These are phyloP conservation scores for Cryptococcus maquisensis DNA, from an alignment of 1,284 basidiomycete genomes.

Conservation along the genomic window DNA sequence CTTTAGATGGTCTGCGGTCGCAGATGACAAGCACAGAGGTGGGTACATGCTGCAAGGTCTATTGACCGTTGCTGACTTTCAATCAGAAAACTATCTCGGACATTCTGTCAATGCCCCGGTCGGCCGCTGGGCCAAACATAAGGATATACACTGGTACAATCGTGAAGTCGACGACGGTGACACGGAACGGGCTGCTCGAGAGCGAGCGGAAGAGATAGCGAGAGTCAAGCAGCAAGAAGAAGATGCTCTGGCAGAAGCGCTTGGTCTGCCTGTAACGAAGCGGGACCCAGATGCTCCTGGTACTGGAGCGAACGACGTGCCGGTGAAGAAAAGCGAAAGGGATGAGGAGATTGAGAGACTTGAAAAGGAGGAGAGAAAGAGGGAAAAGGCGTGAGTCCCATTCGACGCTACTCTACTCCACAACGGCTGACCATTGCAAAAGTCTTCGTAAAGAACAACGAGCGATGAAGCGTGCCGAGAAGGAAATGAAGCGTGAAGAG, in stretches of 20 bases:
- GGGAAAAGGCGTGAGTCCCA: slow-evolving; percentile 44
- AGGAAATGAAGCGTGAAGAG: slow-evolving; percentile 38
- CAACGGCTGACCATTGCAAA: background rate
- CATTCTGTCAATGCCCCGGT: slow-evolving; percentile 88
- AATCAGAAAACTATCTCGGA: slow-evolving; percentile 73
- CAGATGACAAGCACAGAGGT: slow-evolving; percentile 88
- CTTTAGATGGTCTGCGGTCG: slow-evolving; percentile 78
- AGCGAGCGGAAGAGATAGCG: slow-evolving; percentile 60
- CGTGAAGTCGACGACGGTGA: slow-evolving; percentile 57
- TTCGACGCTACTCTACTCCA: background rate
- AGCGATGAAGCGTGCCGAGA: slow-evolving; percentile 38
- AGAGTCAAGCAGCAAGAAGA: slow-evolving; percentile 80
- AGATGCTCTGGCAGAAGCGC: slow-evolving; percentile 72
- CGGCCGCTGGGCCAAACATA: slow-evolving; percentile 91
- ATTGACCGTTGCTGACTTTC: background rate
- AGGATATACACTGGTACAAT: slow-evolving; percentile 88
- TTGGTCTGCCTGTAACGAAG: slow-evolving; percentile 54
- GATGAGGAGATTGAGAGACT: slow-evolving; percentile 33
- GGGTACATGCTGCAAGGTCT: slow-evolving; percentile 19
- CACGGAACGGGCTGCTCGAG: slow-evolving; percentile 45
- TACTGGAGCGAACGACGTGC: slow-evolving; percentile 35
- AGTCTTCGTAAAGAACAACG: slow-evolving; percentile 43
- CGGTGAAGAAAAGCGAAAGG: slow-evolving; percentile 25
- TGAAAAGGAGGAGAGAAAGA: slow-evolving; percentile 39
- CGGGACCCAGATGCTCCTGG: slow-evolving; percentile 18